A percentile compares a stretch with the other conserved stretches of the same genome.
Evolutionary conservation across 2,329 filamentous ascomycete species (phyloP).

Genomic region (Cryphonectria japonica): DNA sequence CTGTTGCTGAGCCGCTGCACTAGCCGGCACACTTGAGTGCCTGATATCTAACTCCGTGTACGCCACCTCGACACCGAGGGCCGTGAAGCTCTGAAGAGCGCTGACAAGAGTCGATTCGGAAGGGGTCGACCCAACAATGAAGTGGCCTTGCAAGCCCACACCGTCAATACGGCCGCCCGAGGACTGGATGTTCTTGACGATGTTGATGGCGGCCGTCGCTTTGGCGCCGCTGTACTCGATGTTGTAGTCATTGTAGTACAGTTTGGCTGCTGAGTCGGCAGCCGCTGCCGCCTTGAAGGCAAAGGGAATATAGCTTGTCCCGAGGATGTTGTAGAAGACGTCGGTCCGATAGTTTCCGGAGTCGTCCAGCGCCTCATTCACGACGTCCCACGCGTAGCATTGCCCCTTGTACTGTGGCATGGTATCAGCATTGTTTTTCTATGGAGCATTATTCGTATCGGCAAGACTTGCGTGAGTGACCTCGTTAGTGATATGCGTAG

Average conservation of each 20-base stretch:
- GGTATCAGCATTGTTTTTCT: not conserved
- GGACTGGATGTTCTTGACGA: slow-evolving; percentile 49
- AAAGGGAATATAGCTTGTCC: slow-evolving; percentile 59
- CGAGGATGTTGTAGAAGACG: slow-evolving; percentile 60
- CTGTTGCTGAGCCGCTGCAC: slow-evolving; percentile 43
- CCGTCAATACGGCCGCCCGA: slow-evolving; percentile 61
- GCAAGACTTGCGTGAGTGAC: slow-evolving; percentile 49
- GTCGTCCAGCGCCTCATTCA: slow-evolving; percentile 66
- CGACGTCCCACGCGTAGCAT: slow-evolving; percentile 68
- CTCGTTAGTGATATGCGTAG: slow-evolving; percentile 63
- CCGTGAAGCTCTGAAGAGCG: slow-evolving; percentile 54
- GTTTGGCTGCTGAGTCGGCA: slow-evolving; percentile 53
- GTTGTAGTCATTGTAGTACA: slow-evolving; percentile 56
- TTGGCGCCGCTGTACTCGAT: slow-evolving; percentile 58
- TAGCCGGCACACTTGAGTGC: slow-evolving; percentile 44
- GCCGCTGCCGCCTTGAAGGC: slow-evolving; percentile 60
- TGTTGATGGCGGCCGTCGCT: slow-evolving; percentile 46
- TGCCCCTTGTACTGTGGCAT: slow-evolving; percentile 50
- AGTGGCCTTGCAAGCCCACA: slow-evolving; percentile 64
- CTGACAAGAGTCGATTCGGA: slow-evolving; percentile 47
- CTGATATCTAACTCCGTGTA: slow-evolving; percentile 66
- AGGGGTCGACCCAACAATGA: slow-evolving; percentile 57
- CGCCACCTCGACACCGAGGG: slow-evolving; percentile 58
- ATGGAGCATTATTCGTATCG: not conserved
- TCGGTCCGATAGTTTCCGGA: slow-evolving; percentile 56